These are phyloP conservation scores for Trapa bicornis DNA, from an alignment of 345 rosid genomes.

Conservation along the genomic window DNA sequence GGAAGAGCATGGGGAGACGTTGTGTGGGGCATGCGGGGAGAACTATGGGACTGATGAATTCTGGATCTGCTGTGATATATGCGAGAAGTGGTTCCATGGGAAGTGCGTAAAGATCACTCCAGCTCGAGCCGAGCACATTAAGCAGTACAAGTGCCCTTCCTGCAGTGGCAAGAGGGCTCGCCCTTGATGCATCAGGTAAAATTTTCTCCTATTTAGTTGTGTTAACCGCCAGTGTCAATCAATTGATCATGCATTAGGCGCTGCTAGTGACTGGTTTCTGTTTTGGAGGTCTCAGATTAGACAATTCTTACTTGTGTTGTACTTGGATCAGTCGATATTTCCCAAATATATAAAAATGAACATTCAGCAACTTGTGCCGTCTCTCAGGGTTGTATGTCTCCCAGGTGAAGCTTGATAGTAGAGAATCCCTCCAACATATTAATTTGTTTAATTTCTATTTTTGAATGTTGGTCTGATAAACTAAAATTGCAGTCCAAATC, in stretches of 20 bases:
- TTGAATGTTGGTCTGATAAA: too few relatives aligned
- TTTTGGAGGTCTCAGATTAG: constrained; percentile 3
- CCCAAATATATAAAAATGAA: too few relatives aligned
- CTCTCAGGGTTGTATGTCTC: too few relatives aligned
- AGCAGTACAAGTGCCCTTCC: constrained; percentile 77
- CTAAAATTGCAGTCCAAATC: too few relatives aligned
- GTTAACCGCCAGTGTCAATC: neutral
- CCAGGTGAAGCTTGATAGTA: too few relatives aligned
- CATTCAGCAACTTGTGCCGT: too few relatives aligned
- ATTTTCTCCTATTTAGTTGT: neutral
- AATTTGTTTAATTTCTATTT: too few relatives aligned
- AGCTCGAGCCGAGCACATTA: constrained; percentile 76
- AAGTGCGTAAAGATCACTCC: constrained; percentile 83
- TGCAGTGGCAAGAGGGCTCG: constrained; percentile 79
- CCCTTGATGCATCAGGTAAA: constrained; percentile 22
- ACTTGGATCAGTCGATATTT: neutral
- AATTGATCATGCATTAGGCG: neutral
- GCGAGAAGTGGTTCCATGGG: constrained; percentile 86
- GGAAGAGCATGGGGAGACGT: constrained; percentile 57
- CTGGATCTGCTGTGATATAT: constrained; percentile 75
- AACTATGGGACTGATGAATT: constrained; percentile 65
- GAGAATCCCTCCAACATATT: too few relatives aligned
- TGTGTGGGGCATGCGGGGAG: constrained; percentile 78
- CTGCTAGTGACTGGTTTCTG: constrained; percentile 4
- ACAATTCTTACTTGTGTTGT: neutral